phyloP scores from a whole-genome alignment of 164 flowering plant species.

The Nymphaea colorata region DNA sequence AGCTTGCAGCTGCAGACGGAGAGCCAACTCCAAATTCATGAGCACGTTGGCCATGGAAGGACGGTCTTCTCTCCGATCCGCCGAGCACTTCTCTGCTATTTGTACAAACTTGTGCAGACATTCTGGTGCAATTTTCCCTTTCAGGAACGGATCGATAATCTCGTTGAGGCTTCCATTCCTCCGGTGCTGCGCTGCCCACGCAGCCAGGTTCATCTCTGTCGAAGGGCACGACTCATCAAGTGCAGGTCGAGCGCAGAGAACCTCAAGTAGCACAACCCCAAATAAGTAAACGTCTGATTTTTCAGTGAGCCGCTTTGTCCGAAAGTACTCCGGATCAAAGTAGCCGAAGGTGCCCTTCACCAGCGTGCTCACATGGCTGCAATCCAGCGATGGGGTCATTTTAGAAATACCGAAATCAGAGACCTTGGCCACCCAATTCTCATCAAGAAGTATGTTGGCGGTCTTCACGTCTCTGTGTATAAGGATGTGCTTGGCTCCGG shows the following conservation, averaged over 20 bases:
- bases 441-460: conserved; percentile 30
- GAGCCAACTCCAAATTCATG: too few relatives aligned
- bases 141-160: too few relatives aligned
- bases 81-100: too few relatives aligned
- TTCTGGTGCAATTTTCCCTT: too few relatives aligned
- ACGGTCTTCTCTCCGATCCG: neutral
- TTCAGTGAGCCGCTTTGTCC: neutral
- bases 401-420: conserved; percentile 45
- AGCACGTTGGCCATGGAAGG: neutral
- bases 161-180: too few relatives aligned
- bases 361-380: neutral
- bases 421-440: conserved; percentile 30
- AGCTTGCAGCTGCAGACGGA: too few relatives aligned
- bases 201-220: too few relatives aligned
- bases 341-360: conserved; percentile 3
- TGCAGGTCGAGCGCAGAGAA: conserved; percentile 67
- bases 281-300: neutral
- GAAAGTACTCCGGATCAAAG: conserved; percentile 3
- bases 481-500: conserved; percentile 15
- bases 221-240: too few relatives aligned
- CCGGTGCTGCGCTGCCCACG: too few relatives aligned
- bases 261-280: conserved; percentile 29
- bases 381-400: conserved; percentile 7
- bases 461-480: conserved; percentile 43
- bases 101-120: too few relatives aligned